phyloP scores from a whole-genome alignment of 1,284 basidiomycete genomes.

The Tetrapyrgos nigripes region DNA sequence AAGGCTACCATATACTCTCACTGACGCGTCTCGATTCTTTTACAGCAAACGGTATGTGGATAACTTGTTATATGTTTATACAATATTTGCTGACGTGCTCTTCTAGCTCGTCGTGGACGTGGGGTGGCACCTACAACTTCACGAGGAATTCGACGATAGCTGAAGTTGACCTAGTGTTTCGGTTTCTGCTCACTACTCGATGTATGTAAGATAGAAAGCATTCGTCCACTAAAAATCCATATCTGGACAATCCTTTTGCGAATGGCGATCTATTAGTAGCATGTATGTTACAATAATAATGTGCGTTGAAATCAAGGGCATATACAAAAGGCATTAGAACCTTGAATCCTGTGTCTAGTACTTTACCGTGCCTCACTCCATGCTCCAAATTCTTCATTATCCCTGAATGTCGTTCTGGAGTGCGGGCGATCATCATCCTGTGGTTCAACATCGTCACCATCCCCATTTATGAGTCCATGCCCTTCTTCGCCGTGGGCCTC shows the following conservation, averaged over 20 bases:
- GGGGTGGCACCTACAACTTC: constrained; percentile 70
- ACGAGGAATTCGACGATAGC: constrained; percentile 80
- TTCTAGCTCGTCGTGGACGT: constrained; percentile 81
- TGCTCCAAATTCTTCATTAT: neutral
- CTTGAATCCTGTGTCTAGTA: neutral
- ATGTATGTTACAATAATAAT: too few relatives aligned
- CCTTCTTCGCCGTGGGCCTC: constrained; percentile 25
- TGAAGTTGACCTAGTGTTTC: neutral
- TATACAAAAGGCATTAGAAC: neutral
- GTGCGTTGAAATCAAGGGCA: neutral
- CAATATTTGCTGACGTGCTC: constrained; percentile 21
- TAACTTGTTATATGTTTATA: constrained; percentile 10
- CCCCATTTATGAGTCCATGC: constrained; percentile 20
- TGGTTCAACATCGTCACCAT: constrained; percentile 8
- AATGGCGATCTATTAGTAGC: too few relatives aligned
- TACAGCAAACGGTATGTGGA: constrained; percentile 68
- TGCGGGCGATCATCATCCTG: constrained; percentile 13
- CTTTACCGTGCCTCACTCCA: neutral
- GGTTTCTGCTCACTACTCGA: too few relatives aligned
- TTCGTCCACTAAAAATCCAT: too few relatives aligned
- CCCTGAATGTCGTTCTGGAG: constrained; percentile 1
- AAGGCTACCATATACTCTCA: constrained; percentile 15
- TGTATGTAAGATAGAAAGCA: too few relatives aligned
- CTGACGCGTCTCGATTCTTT: constrained; percentile 26
- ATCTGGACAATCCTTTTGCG: too few relatives aligned